Percentiles rank a stretch among this genome's conserved stretches.
These are phyloP conservation scores for Fomitopsis palustris DNA, from an alignment of 1,284 basidiomycete genomes.

Conservation along the genomic window DNA sequence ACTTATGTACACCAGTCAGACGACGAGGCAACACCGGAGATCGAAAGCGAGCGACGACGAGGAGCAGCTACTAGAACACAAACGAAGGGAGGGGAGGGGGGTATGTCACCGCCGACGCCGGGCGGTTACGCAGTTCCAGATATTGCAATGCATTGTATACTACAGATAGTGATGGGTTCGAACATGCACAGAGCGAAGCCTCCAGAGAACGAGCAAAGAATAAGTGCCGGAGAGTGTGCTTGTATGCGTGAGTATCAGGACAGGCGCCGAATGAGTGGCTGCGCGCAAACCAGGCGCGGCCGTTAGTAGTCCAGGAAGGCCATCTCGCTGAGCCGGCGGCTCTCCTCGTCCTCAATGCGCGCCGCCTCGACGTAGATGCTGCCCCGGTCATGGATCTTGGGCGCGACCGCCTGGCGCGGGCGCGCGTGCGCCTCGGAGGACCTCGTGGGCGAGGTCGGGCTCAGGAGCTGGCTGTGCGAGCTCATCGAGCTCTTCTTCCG, in stretches of 20 bases:
- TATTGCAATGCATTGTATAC: background rate
- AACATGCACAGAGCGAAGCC: background rate
- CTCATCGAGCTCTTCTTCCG: background rate
- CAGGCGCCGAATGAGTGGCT: background rate
- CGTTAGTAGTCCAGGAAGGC: slow-evolving; percentile 48
- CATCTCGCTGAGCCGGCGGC: slow-evolving; percentile 61
- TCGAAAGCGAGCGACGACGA: background rate
- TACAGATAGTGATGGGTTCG: background rate
- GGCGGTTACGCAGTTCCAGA: background rate
- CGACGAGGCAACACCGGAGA: too few relatives aligned
- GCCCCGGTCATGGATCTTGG: slow-evolving; percentile 54
- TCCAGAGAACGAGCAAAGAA: background rate
- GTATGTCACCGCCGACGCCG: background rate
- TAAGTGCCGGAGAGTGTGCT: background rate
- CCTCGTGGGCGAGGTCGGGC: background rate
- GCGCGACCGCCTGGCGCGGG: slow-evolving; percentile 42
- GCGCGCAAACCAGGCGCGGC: background rate
- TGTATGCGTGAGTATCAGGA: background rate
- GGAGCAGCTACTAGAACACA: background rate
- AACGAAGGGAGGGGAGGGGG: background rate
- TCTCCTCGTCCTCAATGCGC: slow-evolving; percentile 62
- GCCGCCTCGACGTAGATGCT: slow-evolving; percentile 49
- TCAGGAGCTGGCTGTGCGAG: background rate
- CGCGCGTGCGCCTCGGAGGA: slow-evolving; percentile 14
- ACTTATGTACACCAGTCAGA: too few relatives aligned